phyloP scores from a whole-genome alignment of 345 rosid genomes.

The Linum usitatissimum region DNA sequence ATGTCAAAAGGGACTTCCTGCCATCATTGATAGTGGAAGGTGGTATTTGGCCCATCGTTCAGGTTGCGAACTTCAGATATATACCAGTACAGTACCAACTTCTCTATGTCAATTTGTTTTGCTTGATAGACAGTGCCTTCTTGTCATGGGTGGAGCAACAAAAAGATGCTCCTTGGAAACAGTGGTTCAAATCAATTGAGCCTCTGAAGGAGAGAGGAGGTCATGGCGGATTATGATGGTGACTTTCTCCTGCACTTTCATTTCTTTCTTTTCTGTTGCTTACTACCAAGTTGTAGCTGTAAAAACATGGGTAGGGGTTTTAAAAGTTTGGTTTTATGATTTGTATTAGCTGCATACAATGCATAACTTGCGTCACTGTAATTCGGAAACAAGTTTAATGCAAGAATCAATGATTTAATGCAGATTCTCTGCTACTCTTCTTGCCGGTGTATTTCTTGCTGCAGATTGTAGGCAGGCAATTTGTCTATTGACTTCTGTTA shows the following conservation, averaged over 20 bases:
- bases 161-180: conserved; percentile 92
- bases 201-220: conserved; percentile 47
- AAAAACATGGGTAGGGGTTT: conserved; percentile 7
- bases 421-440: too few relatives aligned
- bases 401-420: too few relatives aligned
- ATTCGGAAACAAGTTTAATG: too few relatives aligned
- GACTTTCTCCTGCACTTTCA: not conserved
- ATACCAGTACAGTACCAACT: conserved; percentile 82
- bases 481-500: too few relatives aligned
- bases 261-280: conserved; percentile 2
- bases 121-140: conserved; percentile 81
- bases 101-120: conserved; percentile 74
- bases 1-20: conserved; percentile 80
- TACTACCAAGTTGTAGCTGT: conserved; percentile 4
- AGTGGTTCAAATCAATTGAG: conserved; percentile 51
- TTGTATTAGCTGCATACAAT: too few relatives aligned
- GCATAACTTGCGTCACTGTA: too few relatives aligned
- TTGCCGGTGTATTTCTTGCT: too few relatives aligned
- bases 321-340: too few relatives aligned
- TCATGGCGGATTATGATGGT: conserved; percentile 31
- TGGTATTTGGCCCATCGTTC: conserved; percentile 75
- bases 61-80: conserved; percentile 74
- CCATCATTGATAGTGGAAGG: conserved; percentile 84
- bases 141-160: conserved; percentile 90
- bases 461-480: too few relatives aligned